Base-by-base conservation (phyloP, 352 stramenopile species). In the Phytopythium sindhum region DNA sequence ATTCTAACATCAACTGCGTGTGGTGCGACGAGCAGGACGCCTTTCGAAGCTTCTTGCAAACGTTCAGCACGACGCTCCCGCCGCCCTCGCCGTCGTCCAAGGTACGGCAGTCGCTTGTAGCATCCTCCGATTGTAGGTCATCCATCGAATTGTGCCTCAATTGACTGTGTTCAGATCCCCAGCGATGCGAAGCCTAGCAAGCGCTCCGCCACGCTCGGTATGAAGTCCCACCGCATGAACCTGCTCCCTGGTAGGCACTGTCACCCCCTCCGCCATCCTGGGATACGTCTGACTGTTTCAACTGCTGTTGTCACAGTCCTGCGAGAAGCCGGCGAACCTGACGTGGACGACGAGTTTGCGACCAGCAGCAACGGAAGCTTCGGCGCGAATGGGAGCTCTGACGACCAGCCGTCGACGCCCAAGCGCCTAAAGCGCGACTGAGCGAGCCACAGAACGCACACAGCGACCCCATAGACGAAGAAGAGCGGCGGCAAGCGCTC, bases 51-150 rank as follows among this genome's bases (percentile, higher is more conserved):
- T 89, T 80, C 61, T 61, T 91, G 61, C 68, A 75, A 19, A 81
- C 79, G 60, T 93, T 88, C 61, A 88, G 69, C 66, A 84, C 77
- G 51, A 78, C 74, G 52, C 79, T 88, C 11, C 77, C 80, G 41
- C 82, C 82, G 41, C 82, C 84, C 10, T 93, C 84, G 0, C 82
- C 82, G 9, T 90, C 82, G 9, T 88, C 84, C 31, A 90, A 93
- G 67, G 80, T 91, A 26, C 2, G 23, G 19, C 0, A 1, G 24
- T 28, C 12, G 10, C 21, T 52, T 7, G 10, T 4, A 12, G 7
- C 8, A 3, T 28, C 19, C 15, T 4, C 14, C 24, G 15, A 23
- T 23, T 17, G 28, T 37, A 21, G 14, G 29, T 21, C 52, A 28
- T 28, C 28, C 23, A 11, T 60, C 9, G n/a, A n/a, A n/a, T n/a